Conservation (phyloP, 2,329 filamentous ascomycete species). For the Hymenoscyphus salicellus region DNA sequence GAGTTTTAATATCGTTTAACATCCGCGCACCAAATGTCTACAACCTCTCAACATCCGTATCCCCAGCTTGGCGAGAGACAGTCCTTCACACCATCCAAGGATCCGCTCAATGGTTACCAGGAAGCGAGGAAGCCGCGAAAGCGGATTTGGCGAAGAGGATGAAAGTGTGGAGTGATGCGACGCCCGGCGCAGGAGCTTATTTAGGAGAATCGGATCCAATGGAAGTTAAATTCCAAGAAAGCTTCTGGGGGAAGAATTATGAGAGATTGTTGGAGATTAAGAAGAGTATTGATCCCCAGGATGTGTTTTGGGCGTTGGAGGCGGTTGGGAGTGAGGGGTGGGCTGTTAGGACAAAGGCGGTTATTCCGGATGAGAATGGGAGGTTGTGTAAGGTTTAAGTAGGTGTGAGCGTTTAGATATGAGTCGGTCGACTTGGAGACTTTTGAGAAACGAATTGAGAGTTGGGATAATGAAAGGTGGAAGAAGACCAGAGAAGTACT, state of each 20-base stretch:
- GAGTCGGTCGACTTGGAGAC: too few relatives aligned
- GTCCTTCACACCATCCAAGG: constrained; percentile 9
- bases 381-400: constrained; percentile 6
- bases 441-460: too few relatives aligned
- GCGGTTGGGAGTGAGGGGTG: constrained; percentile 40
- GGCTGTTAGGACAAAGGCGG: constrained; percentile 37
- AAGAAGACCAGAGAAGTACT: too few relatives aligned
- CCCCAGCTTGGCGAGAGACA: constrained; percentile 8
- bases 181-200: constrained; percentile 8
- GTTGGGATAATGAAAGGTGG: too few relatives aligned
- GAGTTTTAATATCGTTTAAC: constrained; percentile 7
- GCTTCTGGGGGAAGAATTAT: constrained; percentile 40
- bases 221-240: constrained; percentile 12
- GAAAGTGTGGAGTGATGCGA: constrained; percentile 2
- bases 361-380: constrained; percentile 10
- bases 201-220: constrained; percentile 39
- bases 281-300: constrained; percentile 42
- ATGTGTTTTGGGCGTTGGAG: constrained; percentile 47
- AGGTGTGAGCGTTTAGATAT: too few relatives aligned
- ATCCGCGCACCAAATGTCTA: constrained; percentile 7
- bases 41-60: constrained; percentile 5
- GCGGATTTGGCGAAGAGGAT: background rate
- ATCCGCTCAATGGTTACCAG: background rate
- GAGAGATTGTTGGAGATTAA: constrained; percentile 45
- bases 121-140: background rate